Base-by-base conservation (phyloP, 2,329 filamentous ascomycete species). In the Calonectria fujianensis region DNA sequence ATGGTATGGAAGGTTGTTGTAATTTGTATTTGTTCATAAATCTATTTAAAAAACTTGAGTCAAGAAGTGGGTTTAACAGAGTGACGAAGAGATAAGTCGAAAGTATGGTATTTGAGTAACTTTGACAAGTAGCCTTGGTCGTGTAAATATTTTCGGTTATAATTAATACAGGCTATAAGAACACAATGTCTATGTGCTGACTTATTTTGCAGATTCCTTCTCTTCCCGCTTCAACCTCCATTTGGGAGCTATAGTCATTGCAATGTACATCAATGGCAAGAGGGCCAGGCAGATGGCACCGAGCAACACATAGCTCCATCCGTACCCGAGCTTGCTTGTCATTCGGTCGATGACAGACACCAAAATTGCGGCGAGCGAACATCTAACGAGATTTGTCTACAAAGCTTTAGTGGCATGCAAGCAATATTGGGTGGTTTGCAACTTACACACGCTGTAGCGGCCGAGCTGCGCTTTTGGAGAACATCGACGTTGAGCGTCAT, bases 401-500 rank as follows among this genome's bases (percentile, higher is more conserved):
- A n/a, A 10, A 61, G 11, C 14, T 2, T 50, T 3, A 48, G 48
- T 18, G 16, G 2, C 8, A 14, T 29, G 4, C 3, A n/a, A 29
- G 39, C 31, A 52, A 20, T 54, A 7, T 9, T 20, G 13, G 24
- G 27, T 3, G 0, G 16, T 6, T 39, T 24, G 37, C 14, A 18
- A 64, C 72, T 65, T 39, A 74, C 72, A 13, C 72, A 74, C 18
- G 72, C 72, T 13, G 64, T 74, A 4, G 64, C 69, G 3, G 69
- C 69, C 16, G 72, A 74, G 39, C 72, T 74, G n/a, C 64, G 68
- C 16, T 59, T 66, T 39, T 68, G 61, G 32, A 74, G 51, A 24
- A 74, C 48, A 13, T 74, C 72, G 3, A 74, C 64, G 35, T 68
- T 74, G 20, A 74, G 64, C n/a, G 72, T 74, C 72, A 74, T 74